Evolutionary conservation across 129 eudicot genomes (phyloP), one percentile per base, ranked within the genome.

Genomic region (Silybum marianum): DNA sequence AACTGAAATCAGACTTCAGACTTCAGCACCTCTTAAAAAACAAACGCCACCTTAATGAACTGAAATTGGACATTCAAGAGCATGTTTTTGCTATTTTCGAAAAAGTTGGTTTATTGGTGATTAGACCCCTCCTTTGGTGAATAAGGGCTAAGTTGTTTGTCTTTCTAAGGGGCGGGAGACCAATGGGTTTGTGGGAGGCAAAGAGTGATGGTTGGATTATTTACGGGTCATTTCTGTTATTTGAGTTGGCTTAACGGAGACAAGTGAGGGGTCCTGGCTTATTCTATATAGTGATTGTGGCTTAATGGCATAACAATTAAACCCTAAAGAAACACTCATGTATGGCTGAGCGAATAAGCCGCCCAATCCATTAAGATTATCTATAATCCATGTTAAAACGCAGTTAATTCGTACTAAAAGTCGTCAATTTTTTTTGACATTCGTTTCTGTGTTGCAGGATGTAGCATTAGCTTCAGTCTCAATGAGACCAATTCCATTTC

Each of bases 401-500:
- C 22, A n/a, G 22, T 71, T 12, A 34, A 11, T 9, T 78, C 73
- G 36, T 14, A 9, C 13, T 68, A 23, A 32, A 28, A 22, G 23
- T 54, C 36, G 0, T 73, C 34, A 16, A 21, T 36, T 54, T 8
- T 8, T 46, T 23, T 70, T 75, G 74, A 25, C 26, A 30, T n/a
- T 36, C 7, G 11, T 26, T 73, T 6, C 16, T 28, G 12, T 80
- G 26, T 73, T 85, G 24, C 90, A 95, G 99, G 99, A 95, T 80
- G 84, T 95, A 71, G 99, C 97, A 62, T 86, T 92, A 74, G 99
- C 99, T 69, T 91, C 95, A 6, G 97, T 95, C 9, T 95, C 99
- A 25, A 95, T 95, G 97, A 89, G 97, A 84, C 91, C 97, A 72
- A 84, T 95, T 79, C 98, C 99, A 24, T 95, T 95, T 84, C 84